Evolutionary conservation across 2,329 filamentous ascomycete genomes (phyloP).

Genomic region (Didymosphaeria variabile): DNA sequence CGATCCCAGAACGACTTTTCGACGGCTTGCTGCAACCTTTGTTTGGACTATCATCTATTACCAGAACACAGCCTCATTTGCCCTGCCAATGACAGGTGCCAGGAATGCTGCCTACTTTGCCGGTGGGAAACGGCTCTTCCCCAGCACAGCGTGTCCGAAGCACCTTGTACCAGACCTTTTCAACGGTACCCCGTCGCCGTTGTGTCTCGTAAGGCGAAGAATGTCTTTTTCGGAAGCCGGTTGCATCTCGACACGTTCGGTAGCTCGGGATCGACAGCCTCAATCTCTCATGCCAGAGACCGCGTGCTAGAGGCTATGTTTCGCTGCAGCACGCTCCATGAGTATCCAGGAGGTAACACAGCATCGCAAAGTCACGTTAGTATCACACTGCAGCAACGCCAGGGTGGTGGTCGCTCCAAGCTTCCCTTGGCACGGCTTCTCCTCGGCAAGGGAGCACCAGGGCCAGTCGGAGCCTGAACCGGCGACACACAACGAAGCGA

Average conservation of each 20-base stretch:
- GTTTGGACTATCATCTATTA: constrained; percentile 36
- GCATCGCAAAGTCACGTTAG: constrained; percentile 29
- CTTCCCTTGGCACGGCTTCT: constrained; percentile 12
- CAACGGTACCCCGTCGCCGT: constrained; percentile 23
- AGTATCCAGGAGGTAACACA: constrained; percentile 30
- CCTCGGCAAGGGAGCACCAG: constrained; percentile 18
- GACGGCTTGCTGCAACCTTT: no score
- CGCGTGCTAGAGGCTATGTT: constrained; percentile 12
- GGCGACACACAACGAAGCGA: constrained; percentile 15
- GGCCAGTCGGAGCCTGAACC: constrained; percentile 27
- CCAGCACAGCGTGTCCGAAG: constrained; percentile 14
- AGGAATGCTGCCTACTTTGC: constrained; percentile 23
- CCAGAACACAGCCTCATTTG: constrained; percentile 36
- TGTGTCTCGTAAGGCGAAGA: constrained; percentile 24
- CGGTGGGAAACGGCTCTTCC: constrained; percentile 14
- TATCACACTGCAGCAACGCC: constrained; percentile 25
- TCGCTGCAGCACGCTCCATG: constrained; percentile 15
- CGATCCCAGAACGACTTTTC: constrained; percentile 14
- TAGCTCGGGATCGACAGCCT: constrained; percentile 18
- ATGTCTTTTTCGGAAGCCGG: constrained; percentile 19
- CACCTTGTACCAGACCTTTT: neutral
- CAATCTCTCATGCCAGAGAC: constrained; percentile 11
- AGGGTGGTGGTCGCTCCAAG: constrained; percentile 14
- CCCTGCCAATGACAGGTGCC: constrained; percentile 14
- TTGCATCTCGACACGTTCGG: constrained; percentile 23